Conservation (phyloP, 805 yeast genomes). For the Starmera pachycereana region DNA sequence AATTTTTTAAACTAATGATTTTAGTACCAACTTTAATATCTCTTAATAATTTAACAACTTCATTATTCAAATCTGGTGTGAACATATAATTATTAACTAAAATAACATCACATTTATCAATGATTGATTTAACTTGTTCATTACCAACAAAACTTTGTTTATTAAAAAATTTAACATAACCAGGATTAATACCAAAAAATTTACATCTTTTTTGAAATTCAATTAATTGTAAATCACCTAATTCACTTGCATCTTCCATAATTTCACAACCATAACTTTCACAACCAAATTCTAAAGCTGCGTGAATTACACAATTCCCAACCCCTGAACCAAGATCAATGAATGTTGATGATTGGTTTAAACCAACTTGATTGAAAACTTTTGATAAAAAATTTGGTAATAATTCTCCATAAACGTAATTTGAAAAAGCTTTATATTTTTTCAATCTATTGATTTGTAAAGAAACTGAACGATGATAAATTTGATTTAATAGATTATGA, state of each 20-base stretch:
- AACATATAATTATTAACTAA: slow-evolving; percentile 79
- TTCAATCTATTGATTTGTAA: slow-evolving; percentile 57
- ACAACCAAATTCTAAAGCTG: slow-evolving; percentile 79
- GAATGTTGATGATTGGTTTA: slow-evolving; percentile 46
- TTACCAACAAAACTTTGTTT: slow-evolving; percentile 66
- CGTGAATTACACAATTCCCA: slow-evolving; percentile 85
- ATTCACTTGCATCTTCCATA: slow-evolving; percentile 69
- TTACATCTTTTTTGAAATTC: slow-evolving; percentile 51
- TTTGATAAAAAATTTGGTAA: slow-evolving; percentile 67
- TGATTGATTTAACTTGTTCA: slow-evolving; percentile 38
- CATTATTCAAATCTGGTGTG: slow-evolving; percentile 60
- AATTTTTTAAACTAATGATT: slow-evolving; percentile 68
- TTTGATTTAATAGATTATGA: slow-evolving; percentile 63
- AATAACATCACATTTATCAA: slow-evolving; percentile 59
- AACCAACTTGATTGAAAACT: slow-evolving; percentile 49
- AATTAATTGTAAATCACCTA: slow-evolving; percentile 48
- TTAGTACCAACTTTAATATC: slow-evolving; percentile 65
- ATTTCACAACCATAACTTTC: slow-evolving; percentile 84
- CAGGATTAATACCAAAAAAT: slow-evolving; percentile 54
- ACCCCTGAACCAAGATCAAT: slow-evolving; percentile 92
- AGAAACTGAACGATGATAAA: slow-evolving; percentile 70
- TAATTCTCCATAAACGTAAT: slow-evolving; percentile 84
- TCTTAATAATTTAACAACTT: slow-evolving; percentile 54
- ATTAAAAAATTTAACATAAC: slow-evolving; percentile 47
- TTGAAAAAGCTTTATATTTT: slow-evolving; percentile 77